phyloP scores from a whole-genome alignment of 352 stramenopile genomes.

The Pythium aristosporum region DNA sequence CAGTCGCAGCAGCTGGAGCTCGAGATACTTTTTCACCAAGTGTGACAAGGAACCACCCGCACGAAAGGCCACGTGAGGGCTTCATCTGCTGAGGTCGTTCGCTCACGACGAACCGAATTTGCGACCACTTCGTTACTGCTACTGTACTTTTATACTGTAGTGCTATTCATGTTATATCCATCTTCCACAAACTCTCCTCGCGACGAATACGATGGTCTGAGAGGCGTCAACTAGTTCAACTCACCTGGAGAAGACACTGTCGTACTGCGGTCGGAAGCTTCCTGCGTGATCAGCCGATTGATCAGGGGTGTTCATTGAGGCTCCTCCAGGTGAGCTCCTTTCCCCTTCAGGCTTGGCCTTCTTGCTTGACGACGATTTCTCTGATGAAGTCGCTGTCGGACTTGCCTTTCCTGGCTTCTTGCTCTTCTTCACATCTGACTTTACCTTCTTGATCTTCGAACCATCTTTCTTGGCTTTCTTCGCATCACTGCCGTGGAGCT shows the following conservation, averaged over 20 bases:
- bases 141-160: background rate
- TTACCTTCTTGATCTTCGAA: slow-evolving; percentile 37
- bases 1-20: slow-evolving; percentile 1
- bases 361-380: slow-evolving; percentile 17
- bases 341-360: slow-evolving; percentile 15
- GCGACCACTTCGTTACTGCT: background rate
- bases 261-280: slow-evolving; percentile 56
- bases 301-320: background rate
- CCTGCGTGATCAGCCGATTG: background rate
- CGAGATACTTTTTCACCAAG: background rate
- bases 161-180: slow-evolving; percentile 5
- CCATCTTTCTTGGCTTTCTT: slow-evolving; percentile 50
- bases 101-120: background rate
- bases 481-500: slow-evolving; percentile 25
- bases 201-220: background rate
- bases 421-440: slow-evolving; percentile 32
- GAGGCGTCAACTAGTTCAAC: background rate
- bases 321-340: slow-evolving; percentile 13
- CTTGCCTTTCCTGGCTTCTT: slow-evolving; percentile 37
- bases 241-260: slow-evolving; percentile 67
- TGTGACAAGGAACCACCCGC: background rate
- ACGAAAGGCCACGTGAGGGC: background rate
- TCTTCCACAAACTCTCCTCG: background rate
- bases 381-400: slow-evolving; percentile 1
- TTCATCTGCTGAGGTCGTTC: background rate